phyloP scores from a whole-genome alignment of 2,329 filamentous ascomycete species.

The Phaeosphaeriaceae sp. region DNA sequence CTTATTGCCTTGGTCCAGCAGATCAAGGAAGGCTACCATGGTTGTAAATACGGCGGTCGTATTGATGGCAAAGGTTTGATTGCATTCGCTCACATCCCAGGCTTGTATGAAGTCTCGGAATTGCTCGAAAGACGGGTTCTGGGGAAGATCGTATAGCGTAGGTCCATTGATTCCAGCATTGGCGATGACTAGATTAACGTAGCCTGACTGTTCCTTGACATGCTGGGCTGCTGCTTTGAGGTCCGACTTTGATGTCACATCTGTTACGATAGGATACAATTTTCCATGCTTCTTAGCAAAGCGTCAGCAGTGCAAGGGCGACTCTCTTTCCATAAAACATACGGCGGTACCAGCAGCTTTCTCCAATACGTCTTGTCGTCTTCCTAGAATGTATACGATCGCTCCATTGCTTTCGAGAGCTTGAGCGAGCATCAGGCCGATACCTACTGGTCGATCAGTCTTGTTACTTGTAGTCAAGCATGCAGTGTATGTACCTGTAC shows the following conservation, averaged over 20 bases:
- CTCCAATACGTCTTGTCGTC: conserved; percentile 21
- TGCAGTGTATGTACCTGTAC: conserved; percentile 15
- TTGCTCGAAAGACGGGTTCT: conserved; percentile 8
- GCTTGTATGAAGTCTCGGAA: conserved; percentile 30
- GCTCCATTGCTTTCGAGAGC: conserved; percentile 25
- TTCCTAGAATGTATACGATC: conserved; percentile 30
- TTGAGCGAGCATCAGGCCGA: conserved; percentile 28
- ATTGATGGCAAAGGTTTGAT: conserved; percentile 32
- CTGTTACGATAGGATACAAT: conserved; percentile 15
- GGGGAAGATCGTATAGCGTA: background rate
- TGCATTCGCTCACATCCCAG: conserved; percentile 39
- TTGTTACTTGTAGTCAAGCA: background rate
- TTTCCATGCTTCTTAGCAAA: conserved; percentile 9
- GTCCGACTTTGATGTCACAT: conserved; percentile 16
- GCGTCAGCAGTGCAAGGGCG: background rate
- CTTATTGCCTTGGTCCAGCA: conserved; percentile 50
- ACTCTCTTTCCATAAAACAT: background rate
- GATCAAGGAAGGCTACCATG: conserved; percentile 45
- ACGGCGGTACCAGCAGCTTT: conserved; percentile 10
- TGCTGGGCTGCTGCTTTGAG: conserved; percentile 9
- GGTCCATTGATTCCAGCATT: conserved; percentile 19
- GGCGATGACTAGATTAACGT: conserved; percentile 18
- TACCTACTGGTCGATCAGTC: conserved; percentile 10
- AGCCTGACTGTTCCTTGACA: conserved; percentile 9
- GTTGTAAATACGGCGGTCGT: conserved; percentile 49